Evolutionary conservation across 192 early-diverging fungal species (phyloP).

Genomic region (Linnemannia schmuckeri): DNA sequence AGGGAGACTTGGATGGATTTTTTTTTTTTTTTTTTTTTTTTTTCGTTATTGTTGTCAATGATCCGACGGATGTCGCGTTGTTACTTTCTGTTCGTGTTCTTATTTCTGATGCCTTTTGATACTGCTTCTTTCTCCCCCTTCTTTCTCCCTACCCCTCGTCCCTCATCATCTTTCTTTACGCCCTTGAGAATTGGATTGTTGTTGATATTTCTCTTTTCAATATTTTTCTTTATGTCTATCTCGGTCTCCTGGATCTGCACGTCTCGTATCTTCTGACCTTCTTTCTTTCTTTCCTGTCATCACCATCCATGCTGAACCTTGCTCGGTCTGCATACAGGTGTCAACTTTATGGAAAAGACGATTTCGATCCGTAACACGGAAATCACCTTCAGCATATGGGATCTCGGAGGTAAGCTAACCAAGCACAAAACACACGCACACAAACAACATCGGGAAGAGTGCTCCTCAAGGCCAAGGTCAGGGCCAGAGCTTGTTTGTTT

Average conservation of each 20-base stretch:
- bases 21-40: too few species aligned
- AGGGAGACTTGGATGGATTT: too few species aligned
- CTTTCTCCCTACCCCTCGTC: not conserved
- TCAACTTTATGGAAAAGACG: conserved; percentile 98
- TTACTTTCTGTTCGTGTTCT: not conserved
- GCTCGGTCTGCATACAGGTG: conserved; percentile 65
- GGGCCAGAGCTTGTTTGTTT: not conserved
- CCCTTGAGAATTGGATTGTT: too few species aligned
- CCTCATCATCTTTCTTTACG: not conserved
- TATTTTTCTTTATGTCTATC: not conserved
- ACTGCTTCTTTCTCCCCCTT: not conserved
- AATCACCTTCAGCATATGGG: conserved; percentile 98
- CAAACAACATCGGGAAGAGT: too few species aligned
- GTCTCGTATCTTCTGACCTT: conserved; percentile 1
- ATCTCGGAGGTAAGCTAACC: conserved; percentile 82
- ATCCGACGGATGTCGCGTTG: not conserved
- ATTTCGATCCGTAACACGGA: conserved; percentile 90
- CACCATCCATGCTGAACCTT: not conserved
- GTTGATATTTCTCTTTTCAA: not conserved
- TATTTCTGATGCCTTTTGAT: not conserved
- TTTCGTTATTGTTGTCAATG: not conserved
- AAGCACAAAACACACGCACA: not conserved
- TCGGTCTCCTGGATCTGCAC: not conserved
- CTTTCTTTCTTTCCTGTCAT: not conserved
- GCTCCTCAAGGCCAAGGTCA: too few species aligned